Base-by-base conservation (phyloP, 2,329 filamentous ascomycete species). In the Coniochaeta ligniaria region DNA sequence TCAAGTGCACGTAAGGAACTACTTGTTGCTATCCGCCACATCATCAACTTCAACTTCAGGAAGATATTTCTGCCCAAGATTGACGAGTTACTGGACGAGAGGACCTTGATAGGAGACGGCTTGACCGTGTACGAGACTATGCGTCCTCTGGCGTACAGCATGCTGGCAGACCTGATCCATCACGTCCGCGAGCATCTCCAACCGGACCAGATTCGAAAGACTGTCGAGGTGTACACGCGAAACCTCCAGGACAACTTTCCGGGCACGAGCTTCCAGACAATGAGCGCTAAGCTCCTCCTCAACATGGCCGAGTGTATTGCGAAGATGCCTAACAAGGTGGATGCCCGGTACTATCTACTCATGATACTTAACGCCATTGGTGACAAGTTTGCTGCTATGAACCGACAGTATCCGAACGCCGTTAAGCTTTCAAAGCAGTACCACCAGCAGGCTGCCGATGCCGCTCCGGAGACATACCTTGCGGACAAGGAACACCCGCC, bases 221-320 rank as follows among this genome's bases (percentile, higher is more conserved):
- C 96, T 0, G 92, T 99, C 11, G 91, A 96, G 71, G 95, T 99
- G 4, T 99, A 99, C 74, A 98, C 96, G 1, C 92, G 89, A 70
- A 98, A 98, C 69, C 79, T 99, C 24, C 92, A 96, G 70, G 95
- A 98, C 73, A 92, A 91, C 64, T 96, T 96, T 64, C 96, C 95
- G 0, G 96, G 96, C 9, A 98, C 96, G 0, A 99, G 94, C 74
- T 99, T 99, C 71, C 96, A 99, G 74, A 99, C 95, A 0, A 99
- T 99, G 95, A 98, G 95, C 68, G 96, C 95, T 0, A 99, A 98
- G 74, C 80, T 99, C 2, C 80, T 99, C 0, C 80, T 99, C 14
- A 99, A 99, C 72, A 96, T 99, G 92, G 95, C 94, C 0, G 96
- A 99, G 69, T 96, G 92, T 72, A 99, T 99, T 70, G 91, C 93